Percentiles rank a stretch among this genome's conserved stretches.
Evolutionary conservation across 768 basidiomycete genomes (phyloP).

Genomic region (Cytidiella melzeri): DNA sequence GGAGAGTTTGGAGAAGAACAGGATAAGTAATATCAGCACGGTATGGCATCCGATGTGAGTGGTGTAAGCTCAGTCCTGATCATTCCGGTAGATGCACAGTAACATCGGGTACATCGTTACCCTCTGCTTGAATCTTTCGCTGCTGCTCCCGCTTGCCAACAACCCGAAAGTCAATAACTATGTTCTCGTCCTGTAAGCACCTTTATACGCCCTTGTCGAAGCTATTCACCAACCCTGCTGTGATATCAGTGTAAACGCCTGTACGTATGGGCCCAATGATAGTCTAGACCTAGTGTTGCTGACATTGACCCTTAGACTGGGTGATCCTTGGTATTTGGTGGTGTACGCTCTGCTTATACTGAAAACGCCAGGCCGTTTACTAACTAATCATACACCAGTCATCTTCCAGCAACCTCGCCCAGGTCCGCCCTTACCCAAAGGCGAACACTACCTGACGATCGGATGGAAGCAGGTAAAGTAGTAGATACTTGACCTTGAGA

Average conservation of each 20-base stretch:
- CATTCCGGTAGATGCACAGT: constrained; percentile 68
- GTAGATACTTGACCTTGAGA: constrained; percentile 6
- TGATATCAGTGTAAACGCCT: constrained; percentile 8
- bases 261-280: constrained; percentile 1
- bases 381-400: constrained; percentile 44
- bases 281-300: constrained; percentile 18
- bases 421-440: constrained; percentile 72
- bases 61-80: too few species aligned
- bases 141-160: constrained; percentile 55
- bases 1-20: constrained; percentile 78
- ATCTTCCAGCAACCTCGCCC: constrained; percentile 82
- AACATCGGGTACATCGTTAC: constrained; percentile 70
- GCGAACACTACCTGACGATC: constrained; percentile 70
- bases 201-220: background rate
- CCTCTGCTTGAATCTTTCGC: constrained; percentile 58
- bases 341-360: constrained; percentile 46
- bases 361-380: too few species aligned
- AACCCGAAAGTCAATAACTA: constrained; percentile 72
- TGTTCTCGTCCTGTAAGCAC: constrained; percentile 56
- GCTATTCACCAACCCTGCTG: background rate
- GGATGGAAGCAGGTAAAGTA: constrained; percentile 76
- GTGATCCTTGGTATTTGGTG: constrained; percentile 82
- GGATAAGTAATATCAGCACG: constrained; percentile 80
- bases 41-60: too few species aligned
- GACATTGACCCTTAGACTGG: constrained; percentile 37